These are phyloP conservation scores for Alternaria arborescens DNA, from an alignment of 2,329 filamentous ascomycete genomes.

Conservation along the genomic window DNA sequence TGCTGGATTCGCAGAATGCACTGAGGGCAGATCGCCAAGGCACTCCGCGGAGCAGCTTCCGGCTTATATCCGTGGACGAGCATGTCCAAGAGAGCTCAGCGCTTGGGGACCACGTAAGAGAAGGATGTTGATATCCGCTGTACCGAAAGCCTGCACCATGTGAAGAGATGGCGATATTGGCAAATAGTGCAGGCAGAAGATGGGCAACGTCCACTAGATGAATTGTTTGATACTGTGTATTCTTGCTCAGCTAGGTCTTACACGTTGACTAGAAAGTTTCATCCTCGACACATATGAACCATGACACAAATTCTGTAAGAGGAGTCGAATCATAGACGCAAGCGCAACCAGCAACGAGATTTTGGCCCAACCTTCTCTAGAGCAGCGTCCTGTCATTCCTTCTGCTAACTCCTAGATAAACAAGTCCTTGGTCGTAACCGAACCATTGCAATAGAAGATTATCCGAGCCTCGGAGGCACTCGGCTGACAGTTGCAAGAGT, in stretches of 20 bases:
- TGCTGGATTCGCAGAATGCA: neutral
- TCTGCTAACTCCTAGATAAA: no score
- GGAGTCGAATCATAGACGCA: no score
- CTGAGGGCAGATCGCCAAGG: neutral
- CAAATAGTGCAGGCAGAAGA: no score
- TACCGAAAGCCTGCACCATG: neutral
- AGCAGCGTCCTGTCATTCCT: neutral
- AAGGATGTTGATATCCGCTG: neutral
- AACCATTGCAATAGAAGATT: neutral
- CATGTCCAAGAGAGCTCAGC: neutral
- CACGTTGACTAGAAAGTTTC: no score
- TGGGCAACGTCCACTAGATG: neutral
- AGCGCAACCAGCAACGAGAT: no score
- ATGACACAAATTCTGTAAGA: no score
- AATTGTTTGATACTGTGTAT: no score
- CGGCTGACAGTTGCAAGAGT: neutral
- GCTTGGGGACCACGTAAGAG: neutral
- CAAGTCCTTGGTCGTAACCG: no score
- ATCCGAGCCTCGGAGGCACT: neutral
- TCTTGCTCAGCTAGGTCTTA: no score
- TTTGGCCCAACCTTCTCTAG: no score
- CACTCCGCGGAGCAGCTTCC: slow-evolving; percentile 1
- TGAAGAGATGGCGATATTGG: no score
- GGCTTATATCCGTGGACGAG: slow-evolving; percentile 2
- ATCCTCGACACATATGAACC: no score